phyloP scores from a whole-genome alignment of 108 stramenopile genomes.

The Pelagomonas calceolata region DNA sequence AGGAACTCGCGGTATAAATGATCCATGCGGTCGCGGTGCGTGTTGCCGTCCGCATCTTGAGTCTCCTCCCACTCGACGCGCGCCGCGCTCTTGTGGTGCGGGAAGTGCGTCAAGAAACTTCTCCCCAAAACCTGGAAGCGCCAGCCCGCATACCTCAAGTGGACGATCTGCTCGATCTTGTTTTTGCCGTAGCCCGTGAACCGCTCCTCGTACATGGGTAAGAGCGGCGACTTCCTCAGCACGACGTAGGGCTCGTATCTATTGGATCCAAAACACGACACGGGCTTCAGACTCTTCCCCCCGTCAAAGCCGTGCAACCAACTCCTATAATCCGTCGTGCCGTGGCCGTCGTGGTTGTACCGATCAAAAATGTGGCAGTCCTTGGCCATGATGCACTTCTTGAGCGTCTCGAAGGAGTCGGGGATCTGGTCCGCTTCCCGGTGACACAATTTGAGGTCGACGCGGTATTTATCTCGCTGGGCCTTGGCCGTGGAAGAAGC shows the following conservation, averaged over 20 bases:
- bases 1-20: too few species aligned
- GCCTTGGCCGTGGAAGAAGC: neutral
- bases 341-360: constrained; percentile 65
- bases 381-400: constrained; percentile 41
- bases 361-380: constrained; percentile 60
- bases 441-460: neutral
- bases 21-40: too few species aligned
- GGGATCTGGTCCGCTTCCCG: constrained; percentile 38
- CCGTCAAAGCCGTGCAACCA: constrained; percentile 57
- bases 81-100: neutral
- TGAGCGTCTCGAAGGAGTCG: constrained; percentile 45
- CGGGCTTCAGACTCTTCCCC: constrained; percentile 34
- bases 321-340: constrained; percentile 49
- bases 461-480: neutral
- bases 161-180: constrained; percentile 43
- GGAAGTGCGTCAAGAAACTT: neutral
- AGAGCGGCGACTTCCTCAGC: constrained; percentile 51
- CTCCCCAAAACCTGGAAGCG: neutral
- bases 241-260: constrained; percentile 82
- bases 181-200: constrained; percentile 80
- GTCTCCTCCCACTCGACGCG: neutral
- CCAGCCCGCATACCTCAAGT: constrained; percentile 4
- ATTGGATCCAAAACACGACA: constrained; percentile 59
- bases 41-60: too few species aligned
- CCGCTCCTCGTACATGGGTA: constrained; percentile 66